These are phyloP conservation scores for Colletotrichum sp. DNA, from an alignment of 2,329 filamentous ascomycete genomes.

Conservation along the genomic window DNA sequence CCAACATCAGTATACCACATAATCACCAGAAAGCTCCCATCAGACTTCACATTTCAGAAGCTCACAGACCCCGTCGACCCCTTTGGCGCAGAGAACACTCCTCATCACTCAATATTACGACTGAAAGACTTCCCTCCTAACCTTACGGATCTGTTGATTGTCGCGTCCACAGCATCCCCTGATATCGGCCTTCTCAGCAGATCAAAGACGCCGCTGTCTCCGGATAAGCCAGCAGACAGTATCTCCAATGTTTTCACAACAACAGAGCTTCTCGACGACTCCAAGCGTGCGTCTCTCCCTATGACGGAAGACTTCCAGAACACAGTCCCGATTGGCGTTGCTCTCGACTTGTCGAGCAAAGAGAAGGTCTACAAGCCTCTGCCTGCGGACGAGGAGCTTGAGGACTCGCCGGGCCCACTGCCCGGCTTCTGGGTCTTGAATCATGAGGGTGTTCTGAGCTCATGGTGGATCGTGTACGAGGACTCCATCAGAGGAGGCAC, in stretches of 20 bases:
- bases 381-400: constrained; percentile 75
- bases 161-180: constrained; percentile 79
- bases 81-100: constrained; percentile 68
- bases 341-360: constrained; percentile 82
- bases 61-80: constrained; percentile 77
- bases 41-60: constrained; percentile 73
- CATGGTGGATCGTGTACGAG: constrained; percentile 93
- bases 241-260: constrained; percentile 75
- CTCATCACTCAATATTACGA: constrained; percentile 80
- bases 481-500: constrained; percentile 80
- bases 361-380: constrained; percentile 82
- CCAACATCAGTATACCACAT: constrained; percentile 79
- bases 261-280: constrained; percentile 75
- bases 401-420: constrained; percentile 79
- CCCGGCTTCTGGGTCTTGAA: constrained; percentile 87
- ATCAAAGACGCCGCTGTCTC: constrained; percentile 71
- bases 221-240: constrained; percentile 61
- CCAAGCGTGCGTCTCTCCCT: constrained; percentile 76
- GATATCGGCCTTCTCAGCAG: constrained; percentile 82
- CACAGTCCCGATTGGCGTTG: constrained; percentile 79
- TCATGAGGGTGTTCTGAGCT: constrained; percentile 82
- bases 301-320: constrained; percentile 71
- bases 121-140: constrained; percentile 82
- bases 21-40: constrained; percentile 68
- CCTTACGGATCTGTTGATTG: constrained; percentile 80